Base-by-base conservation (phyloP, 1,284 basidiomycete species). In the Cystobasidiaceae sp. region DNA sequence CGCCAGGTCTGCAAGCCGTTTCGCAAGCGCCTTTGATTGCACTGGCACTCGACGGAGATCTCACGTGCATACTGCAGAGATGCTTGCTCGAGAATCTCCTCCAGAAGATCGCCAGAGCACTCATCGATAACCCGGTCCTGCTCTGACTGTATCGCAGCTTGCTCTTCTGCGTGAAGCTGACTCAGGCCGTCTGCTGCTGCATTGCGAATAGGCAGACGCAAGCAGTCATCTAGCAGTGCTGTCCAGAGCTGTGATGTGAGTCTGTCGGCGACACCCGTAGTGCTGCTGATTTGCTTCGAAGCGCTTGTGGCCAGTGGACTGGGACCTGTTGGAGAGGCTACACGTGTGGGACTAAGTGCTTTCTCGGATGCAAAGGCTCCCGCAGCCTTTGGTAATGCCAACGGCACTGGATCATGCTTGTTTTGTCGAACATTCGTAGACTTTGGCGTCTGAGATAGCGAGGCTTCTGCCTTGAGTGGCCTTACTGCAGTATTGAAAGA, bases 91-190 rank as follows among this genome's bases (percentile, higher is more conserved):
- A 56, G 11, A 17, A 37, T 21, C 11, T n/a, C 33, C 23, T 49
- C 48, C 4, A 64, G 25, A 5, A 64, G 52, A 8, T 21, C 43
- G 11, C 34, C 50, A 25, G 52, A 30, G 44, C 61, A 64, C 33
- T 34, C 28, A 19, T 64, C 61, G 23, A 64, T 45, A 6, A 46
- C 44, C 15, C 46, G n/a, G 9, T 56, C 28, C 25, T 52, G 19
- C 25, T 64, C 61, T 8, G 61, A 56, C 7, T 48, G 32, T n/a
- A 51, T 37, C 45, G 37, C 52, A 13, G 43, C 46, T n/a, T 39
- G 49, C 19, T 45, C 32, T 37, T 55, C 61, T 7, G 32, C 39
- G n/a, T 51, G 51, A 6, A 37, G 43, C 7, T 55, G 39, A n/a
- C 51, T 34, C 17, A 56, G 30, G 19, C 28, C 61, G 39, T 56